Base-by-base conservation (phyloP, 164 flowering plant genomes). In the Akebia trifoliata region DNA sequence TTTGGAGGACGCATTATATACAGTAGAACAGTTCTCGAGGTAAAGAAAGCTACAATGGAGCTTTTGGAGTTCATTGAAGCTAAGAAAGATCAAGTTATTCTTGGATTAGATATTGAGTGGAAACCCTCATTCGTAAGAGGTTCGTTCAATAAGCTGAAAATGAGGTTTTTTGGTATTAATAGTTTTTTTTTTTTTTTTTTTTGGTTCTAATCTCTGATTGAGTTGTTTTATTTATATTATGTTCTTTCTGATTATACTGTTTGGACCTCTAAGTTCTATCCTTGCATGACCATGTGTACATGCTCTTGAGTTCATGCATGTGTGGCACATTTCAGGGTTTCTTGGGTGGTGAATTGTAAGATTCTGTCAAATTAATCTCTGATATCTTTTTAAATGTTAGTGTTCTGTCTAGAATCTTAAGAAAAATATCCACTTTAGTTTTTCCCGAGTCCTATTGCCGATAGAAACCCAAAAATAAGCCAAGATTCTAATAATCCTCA, bases 41-140 rank as follows among this genome's bases (percentile, higher is more conserved):
- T 81, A n/a, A 85, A 87, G 57, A 75, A 59, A 62, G 80, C 86
- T 44, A 65, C 90, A 18, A 50, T 17, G 56, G 80, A 83, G 76
- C 81, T 86, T 51, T 59, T 76, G 56, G 64, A 76, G 68, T 52
- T 59, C 32, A 60, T 81, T 39, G 65, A 75, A 53, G 57, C 72
- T 4, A 75, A 73, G 74, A 76, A 65, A 59, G 81, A 76, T 22
- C 70, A 60, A 17, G 68, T 67, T 54, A 47, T 64, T 34, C 60
- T 90, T 39, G 97, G 97, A 26, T 76, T 90, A 50, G 97, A 90
- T 59, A 78, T 90, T 15, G 94, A 90, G 79, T 90, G 95, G 95
- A 81, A 65, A 61, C 85, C 97, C 48, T 64, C 76, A 14, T 87
- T 90, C 52, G 65, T 20, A 21, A 71, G 65, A 85, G 94, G 95